phyloP scores from a whole-genome alignment of 176 grass and related monocot species.

The Ampelocalamus luodianensis region DNA sequence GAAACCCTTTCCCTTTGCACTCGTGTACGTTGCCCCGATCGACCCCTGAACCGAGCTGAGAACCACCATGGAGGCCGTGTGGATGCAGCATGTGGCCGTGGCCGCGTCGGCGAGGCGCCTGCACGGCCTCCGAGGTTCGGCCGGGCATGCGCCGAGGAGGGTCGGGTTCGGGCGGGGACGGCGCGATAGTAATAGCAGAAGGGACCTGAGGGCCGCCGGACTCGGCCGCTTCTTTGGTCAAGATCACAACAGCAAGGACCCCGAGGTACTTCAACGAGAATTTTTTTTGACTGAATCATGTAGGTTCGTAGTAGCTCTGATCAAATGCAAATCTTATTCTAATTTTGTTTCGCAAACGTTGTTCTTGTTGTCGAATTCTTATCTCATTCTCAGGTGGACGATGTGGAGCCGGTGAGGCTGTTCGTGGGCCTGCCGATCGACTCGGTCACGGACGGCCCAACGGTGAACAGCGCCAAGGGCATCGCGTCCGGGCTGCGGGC shows the following conservation, averaged over 20 bases:
- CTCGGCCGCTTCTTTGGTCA: slow-evolving; percentile 33
- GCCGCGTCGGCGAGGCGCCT: slow-evolving; percentile 25
- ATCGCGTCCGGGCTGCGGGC: slow-evolving; percentile 70
- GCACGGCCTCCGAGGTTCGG: background rate
- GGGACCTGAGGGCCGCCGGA: slow-evolving; percentile 35
- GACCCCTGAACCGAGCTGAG: background rate
- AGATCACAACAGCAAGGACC: background rate
- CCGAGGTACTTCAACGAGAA: background rate
- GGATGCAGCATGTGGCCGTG: background rate
- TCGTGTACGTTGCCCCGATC: too few species aligned
- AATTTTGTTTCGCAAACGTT: background rate
- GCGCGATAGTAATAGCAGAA: background rate
- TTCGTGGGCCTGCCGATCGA: slow-evolving; percentile 83
- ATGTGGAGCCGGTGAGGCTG: slow-evolving; percentile 40
- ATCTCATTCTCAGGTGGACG: slow-evolving; percentile 40
- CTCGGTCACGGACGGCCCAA: slow-evolving; percentile 47
- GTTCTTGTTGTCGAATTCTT: background rate
- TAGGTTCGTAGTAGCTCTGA: too few species aligned
- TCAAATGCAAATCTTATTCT: background rate
- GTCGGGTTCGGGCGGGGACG: slow-evolving; percentile 9
- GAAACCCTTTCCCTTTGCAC: too few species aligned
- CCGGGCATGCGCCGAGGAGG: background rate
- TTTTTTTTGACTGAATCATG: too few species aligned
- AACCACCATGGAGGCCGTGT: slow-evolving; percentile 19
- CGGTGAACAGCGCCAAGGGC: slow-evolving; percentile 61